These are phyloP conservation scores for Poteriospumella lacustris DNA, from an alignment of 108 stramenopile genomes.

Conservation along the genomic window DNA sequence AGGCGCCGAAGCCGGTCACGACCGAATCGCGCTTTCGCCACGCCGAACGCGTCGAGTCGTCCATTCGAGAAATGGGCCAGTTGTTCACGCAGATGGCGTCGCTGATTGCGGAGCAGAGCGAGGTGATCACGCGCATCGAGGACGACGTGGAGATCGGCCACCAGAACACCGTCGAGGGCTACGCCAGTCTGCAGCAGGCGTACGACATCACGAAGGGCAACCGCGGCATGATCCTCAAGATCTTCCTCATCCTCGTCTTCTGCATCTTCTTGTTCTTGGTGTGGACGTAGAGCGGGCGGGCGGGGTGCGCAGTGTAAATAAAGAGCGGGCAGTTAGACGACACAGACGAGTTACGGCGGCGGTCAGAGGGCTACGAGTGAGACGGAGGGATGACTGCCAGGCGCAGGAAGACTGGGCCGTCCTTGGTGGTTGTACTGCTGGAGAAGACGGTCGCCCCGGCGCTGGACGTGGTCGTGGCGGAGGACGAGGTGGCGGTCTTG, in stretches of 20 bases:
- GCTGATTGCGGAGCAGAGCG: conserved; percentile 17
- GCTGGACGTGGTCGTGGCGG: too few relatives aligned
- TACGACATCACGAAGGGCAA: conserved; percentile 29
- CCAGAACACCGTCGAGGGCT: not conserved
- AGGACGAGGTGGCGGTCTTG: too few relatives aligned
- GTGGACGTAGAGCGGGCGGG: not conserved
- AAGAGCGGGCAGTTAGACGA: too few relatives aligned
- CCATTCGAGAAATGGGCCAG: conserved; percentile 19
- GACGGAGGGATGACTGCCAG: not conserved
- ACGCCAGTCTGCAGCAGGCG: not conserved
- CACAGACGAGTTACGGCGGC: too few relatives aligned
- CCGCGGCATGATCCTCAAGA: conserved; percentile 7
- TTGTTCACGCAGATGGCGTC: conserved; percentile 11
- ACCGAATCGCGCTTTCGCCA: not conserved
- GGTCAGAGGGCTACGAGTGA: too few relatives aligned
- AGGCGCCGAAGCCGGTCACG: not conserved
- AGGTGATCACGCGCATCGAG: conserved; percentile 13
- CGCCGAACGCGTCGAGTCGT: not conserved
- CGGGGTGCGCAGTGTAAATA: not conserved
- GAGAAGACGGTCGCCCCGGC: too few relatives aligned
- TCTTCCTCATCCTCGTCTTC: conserved; percentile 9
- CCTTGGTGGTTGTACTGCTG: too few relatives aligned
- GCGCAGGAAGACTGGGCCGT: not conserved
- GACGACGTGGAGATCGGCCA: conserved; percentile 21
- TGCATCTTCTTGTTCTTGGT: conserved; percentile 10